Evolutionary conservation across 768 basidiomycete species (phyloP), one percentile per base, ranked within the genome.

Genomic region (Suillus plorans): DNA sequence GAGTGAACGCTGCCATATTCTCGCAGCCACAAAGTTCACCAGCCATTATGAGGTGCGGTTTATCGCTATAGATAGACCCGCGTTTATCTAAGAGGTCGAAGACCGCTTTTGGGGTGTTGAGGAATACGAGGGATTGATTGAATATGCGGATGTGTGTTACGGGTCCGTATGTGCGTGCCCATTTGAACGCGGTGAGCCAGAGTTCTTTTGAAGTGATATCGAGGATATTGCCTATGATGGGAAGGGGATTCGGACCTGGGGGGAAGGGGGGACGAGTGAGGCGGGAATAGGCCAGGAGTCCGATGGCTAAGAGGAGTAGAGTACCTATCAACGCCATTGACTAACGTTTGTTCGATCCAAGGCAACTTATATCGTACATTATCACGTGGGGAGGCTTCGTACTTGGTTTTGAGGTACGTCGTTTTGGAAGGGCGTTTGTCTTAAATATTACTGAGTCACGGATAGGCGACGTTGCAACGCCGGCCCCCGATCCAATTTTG

Each of bases 11-110:
- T 62, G 87, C 84, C 86, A 90, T 89, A 72, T 88, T 85, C 69
- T 89, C 82, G 73, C 88, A 89, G 45, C 87, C 87, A 69, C 88
- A 77, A 84, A 91, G 78, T 60, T 92, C 89, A 28, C 87, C 86
- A 16, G 78, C 79, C 91, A 93, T 92, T 52, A 89, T 80, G 28
- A 91, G 77, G 31, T 79, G 76, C 0, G 89, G 89, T 73, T 89
- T 90, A 77, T 92, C 91, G 9, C 90, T 87, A 73, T 92, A 92
- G 36, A 91, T 86, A 10, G 83, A 77, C 8, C 90, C 89, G 37
- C 85, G 83, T 70, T 85, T 89, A 63, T 92, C 90, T 67, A 94
- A 77, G 63, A 94, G 75, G 42, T 91, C 90, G 45, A 80, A 78
- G 0, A 82, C 84, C 0, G 81, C 86, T 44, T 88, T 82, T 8